phyloP scores from a whole-genome alignment of 768 basidiomycete genomes.

The Boletellus ananiceps region DNA sequence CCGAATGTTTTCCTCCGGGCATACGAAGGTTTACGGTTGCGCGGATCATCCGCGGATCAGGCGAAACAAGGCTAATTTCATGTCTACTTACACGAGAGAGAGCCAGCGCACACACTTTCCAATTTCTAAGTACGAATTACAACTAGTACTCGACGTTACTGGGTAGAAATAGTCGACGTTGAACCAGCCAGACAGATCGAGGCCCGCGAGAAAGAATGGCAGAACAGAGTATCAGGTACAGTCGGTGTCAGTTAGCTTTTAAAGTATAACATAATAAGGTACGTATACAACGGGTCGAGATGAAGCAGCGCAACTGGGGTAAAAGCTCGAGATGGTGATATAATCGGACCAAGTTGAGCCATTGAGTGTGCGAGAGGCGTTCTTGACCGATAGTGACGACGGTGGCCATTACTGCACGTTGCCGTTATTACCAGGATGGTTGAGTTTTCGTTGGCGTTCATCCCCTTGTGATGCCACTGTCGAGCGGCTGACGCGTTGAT shows the following conservation, averaged over 20 bases:
- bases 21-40: constrained; percentile 20
- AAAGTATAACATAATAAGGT: constrained; percentile 32
- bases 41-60: constrained; percentile 26
- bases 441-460: constrained; percentile 24
- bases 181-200: constrained; percentile 5
- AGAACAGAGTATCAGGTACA: constrained; percentile 17
- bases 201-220: constrained; percentile 3
- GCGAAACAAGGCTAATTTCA: constrained; percentile 9
- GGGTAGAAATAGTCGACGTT: constrained; percentile 5
- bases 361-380: neutral
- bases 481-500: constrained; percentile 18
- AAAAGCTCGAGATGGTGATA: constrained; percentile 7
- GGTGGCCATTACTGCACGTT: constrained; percentile 5
- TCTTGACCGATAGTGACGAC: neutral
- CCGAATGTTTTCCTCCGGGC: constrained; percentile 17
- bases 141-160: constrained; percentile 1
- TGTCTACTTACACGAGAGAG: constrained; percentile 10
- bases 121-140: constrained; percentile 9
- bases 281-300: constrained; percentile 23
- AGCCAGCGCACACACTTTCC: neutral
- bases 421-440: constrained; percentile 7
- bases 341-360: constrained; percentile 3
- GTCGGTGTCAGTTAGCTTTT: constrained; percentile 23
- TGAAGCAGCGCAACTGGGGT: constrained; percentile 13
- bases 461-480: constrained; percentile 13